Base-by-base conservation (phyloP, 176 grass and related monocot genomes). In the Typha latifolia region DNA sequence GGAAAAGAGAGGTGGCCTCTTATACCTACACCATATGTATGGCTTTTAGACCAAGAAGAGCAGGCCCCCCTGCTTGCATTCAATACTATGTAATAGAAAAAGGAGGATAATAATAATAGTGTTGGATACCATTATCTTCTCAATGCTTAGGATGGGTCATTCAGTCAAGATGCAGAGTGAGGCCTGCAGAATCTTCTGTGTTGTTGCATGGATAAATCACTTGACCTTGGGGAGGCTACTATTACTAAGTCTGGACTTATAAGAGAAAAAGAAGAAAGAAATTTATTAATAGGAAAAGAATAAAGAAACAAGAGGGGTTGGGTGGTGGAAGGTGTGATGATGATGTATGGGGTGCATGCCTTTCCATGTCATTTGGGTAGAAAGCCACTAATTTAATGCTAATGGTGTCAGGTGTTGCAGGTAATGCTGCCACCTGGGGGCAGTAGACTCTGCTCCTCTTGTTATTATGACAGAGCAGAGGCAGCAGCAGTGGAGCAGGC, bases 131-230 rank as follows among this genome's bases (percentile, higher is more conserved):
- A 71, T 49, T 32, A 71, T 43, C 2, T 51, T 37, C 78, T 70
- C 34, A 65, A 51, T 11, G 57, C 79, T 80, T 66, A 69, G 69
- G 49, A 75, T 63, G 12, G 62, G 76, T 78, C 84, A 78, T 67
- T 80, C 74, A 81, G 77, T 83, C 90, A 88, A 86, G 77, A 73
- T 73, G 77, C 76, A 79, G 80, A 72, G 85, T 78, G 82, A 47
- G 72, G 70, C 70, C 67, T 86, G 82, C 85, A 73, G 90, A 84
- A 86, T 95, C 86, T 86, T 53, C 82, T 67, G 73, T 78, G 66
- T 47, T 51, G 61, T 48, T 48, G 27, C 78, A 80, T 81, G 63
- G 67, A 64, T 64, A 67, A 72, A 82, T 82, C 73, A 82, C 73
- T 64, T 64, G 49, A 62, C 67, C 70, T 76, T 23, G 24, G 63